Evolutionary conservation across 371 early-diverging fungal species (phyloP), one percentile per base, ranked within the genome.

Genomic region (Mortierella sp.): DNA sequence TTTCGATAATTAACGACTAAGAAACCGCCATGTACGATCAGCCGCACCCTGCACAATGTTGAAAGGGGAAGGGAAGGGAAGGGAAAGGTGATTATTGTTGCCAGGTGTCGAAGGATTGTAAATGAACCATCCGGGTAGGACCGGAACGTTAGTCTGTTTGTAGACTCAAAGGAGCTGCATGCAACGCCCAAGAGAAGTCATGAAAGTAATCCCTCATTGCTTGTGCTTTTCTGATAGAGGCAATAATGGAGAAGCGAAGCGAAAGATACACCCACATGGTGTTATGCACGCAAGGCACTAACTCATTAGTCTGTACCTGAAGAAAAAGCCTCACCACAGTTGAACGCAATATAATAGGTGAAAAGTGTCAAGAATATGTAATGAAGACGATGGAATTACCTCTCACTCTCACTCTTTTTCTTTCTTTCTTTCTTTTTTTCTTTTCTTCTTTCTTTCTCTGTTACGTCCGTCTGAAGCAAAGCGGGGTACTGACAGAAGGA

Each of bases 121-220:
- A 8, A 40, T 60, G 60, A 60, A 60, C 60, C 40, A 60, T 38
- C 4, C 60, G 60, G 60, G 60, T 38, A 38, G 38, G 40, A 38
- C 60, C 60, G 60, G 60, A 60, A 57, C 58, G 22, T 15, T 3
- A 33, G 58, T 32, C 11, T 24, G 16, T 33, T 57, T 28, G 13
- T 24, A 57, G 5, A 16, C 58, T 11, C 28, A 32, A 19, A 10
- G 58, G 6, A 10, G 32, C 58, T 24, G 5, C 24, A 57, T 57
- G 58, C 32, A 16, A n/a, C 36, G 6, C 15, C 43, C 43, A 43
- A 15, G 43, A 9, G 10, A 43, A 16, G 16, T 50, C 50, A 50
- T n/a, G 50, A 16, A 50, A 50, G 50, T 16, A 16, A 50, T 16
- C 21, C 8, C 50, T n/a, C 50, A 50, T 16, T 50, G 16, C n/a